Percentiles rank a stretch among this genome's conserved stretches.
These are phyloP conservation scores for Citrus medica DNA, from an alignment of 345 rosid genomes.

Conservation along the genomic window DNA sequence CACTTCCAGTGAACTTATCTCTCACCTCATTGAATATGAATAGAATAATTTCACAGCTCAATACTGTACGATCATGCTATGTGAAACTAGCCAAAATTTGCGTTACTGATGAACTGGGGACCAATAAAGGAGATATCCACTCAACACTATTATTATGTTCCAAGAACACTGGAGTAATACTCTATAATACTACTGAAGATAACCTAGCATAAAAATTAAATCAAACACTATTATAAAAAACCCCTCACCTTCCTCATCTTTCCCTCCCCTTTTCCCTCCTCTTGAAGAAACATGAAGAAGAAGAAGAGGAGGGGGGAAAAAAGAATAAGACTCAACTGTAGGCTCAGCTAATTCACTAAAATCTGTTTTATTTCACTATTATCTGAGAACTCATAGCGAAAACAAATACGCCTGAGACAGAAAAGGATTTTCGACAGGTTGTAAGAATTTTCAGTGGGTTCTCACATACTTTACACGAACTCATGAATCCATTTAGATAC, in stretches of 20 bases:
- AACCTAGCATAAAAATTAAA: background rate
- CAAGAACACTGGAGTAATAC: background rate
- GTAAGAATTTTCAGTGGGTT: background rate
- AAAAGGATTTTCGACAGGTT: background rate
- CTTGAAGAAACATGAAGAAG: background rate
- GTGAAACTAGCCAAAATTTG: background rate
- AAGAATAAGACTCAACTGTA: background rate
- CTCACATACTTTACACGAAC: background rate
- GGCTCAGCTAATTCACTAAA: background rate
- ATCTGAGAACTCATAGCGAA: background rate
- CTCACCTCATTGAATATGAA: background rate
- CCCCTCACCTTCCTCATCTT: background rate
- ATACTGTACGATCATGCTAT: background rate
- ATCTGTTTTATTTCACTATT: background rate
- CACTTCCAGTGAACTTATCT: background rate
- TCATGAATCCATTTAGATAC: background rate
- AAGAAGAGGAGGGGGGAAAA: background rate
- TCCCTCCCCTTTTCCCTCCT: background rate
- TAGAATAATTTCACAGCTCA: background rate
- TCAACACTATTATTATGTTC: background rate
- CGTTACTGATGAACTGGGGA: background rate
- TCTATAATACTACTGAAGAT: background rate
- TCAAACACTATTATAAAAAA: no score
- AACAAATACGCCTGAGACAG: background rate
- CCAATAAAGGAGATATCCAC: background rate